Conservation (phyloP, 805 yeast species). For the Saccharomyces cerevisiae region DNA sequence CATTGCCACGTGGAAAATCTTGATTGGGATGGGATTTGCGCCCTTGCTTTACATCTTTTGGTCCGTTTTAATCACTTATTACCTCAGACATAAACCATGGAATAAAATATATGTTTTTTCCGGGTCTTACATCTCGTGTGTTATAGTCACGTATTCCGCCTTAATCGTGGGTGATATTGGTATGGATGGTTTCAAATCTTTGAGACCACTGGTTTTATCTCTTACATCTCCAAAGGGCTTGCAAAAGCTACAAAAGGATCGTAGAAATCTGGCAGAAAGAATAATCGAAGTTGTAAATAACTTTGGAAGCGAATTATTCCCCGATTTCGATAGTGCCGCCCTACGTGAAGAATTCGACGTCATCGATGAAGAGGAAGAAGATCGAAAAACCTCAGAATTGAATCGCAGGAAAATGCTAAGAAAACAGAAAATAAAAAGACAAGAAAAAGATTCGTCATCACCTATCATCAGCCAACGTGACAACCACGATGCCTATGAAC, state of each 20-base stretch:
- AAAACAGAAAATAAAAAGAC: constrained; percentile 13
- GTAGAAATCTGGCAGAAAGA: constrained; percentile 57
- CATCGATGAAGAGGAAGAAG: constrained; percentile 28
- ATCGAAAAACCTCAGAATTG: constrained; percentile 31
- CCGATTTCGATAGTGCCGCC: constrained; percentile 60
- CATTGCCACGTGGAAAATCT: constrained; percentile 93
- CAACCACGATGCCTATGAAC: constrained; percentile 21
- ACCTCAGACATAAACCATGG: constrained; percentile 26
- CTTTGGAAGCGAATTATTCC: constrained; percentile 77
- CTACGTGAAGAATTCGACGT: constrained; percentile 14
- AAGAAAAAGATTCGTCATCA: neutral
- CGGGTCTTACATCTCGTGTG: constrained; percentile 56
- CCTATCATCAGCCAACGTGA: neutral
- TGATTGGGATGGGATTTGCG: constrained; percentile 81
- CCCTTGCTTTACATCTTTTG: constrained; percentile 79
- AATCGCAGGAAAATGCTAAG: constrained; percentile 32
- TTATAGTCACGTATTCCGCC: constrained; percentile 78
- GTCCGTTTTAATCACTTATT: constrained; percentile 48
- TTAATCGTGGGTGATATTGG: constrained; percentile 89
- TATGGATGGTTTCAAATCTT: constrained; percentile 73
- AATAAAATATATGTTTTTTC: constrained; percentile 37
- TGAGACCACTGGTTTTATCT: constrained; percentile 70
- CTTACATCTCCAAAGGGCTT: constrained; percentile 51
- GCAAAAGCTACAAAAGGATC: constrained; percentile 47
- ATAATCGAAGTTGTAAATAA: constrained; percentile 74